Conservation (phyloP, 306 rosid species). For the Cercis canadensis region DNA sequence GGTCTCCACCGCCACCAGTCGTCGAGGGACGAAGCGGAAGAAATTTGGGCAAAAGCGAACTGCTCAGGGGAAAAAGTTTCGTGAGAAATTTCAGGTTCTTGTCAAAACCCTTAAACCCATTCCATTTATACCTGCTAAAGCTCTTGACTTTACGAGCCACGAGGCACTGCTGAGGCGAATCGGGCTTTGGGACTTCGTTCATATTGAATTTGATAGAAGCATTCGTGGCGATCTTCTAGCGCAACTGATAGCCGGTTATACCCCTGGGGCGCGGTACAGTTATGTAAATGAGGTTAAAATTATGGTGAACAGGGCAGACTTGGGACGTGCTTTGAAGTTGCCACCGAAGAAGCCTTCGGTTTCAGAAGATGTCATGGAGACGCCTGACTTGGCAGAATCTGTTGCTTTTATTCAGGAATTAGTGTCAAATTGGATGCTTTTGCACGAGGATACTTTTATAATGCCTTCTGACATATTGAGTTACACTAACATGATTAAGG, state of each 20-base stretch:
- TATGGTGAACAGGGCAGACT: constrained; percentile 65
- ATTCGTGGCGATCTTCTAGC: constrained; percentile 66
- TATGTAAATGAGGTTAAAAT: constrained; percentile 58
- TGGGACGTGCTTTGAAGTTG: constrained; percentile 77
- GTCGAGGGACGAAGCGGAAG: constrained; percentile 55
- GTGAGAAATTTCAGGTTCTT: constrained; percentile 59
- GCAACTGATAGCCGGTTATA: constrained; percentile 63
- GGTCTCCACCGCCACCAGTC: constrained; percentile 17
- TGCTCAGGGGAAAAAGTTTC: constrained; percentile 47
- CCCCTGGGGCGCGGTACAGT: constrained; percentile 36
- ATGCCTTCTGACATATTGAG: constrained; percentile 58
- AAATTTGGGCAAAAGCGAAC: constrained; percentile 36
- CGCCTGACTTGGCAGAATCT: constrained; percentile 45
- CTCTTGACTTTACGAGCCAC: constrained; percentile 64
- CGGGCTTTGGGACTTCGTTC: constrained; percentile 86
- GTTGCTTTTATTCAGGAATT: constrained; percentile 61
- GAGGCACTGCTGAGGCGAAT: constrained; percentile 68
- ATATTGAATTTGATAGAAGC: constrained; percentile 62
- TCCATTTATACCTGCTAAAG: constrained; percentile 67
- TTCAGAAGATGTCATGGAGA: constrained; percentile 39
- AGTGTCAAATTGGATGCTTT: constrained; percentile 75
- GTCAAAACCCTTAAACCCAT: constrained; percentile 67
- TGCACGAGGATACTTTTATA: constrained; percentile 77
- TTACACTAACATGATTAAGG: constrained; percentile 51
- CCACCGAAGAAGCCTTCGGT: constrained; percentile 54